These are phyloP conservation scores for Phalaenopsis hybrid DNA, from an alignment of 116 monocot genomes.

Conservation along the genomic window DNA sequence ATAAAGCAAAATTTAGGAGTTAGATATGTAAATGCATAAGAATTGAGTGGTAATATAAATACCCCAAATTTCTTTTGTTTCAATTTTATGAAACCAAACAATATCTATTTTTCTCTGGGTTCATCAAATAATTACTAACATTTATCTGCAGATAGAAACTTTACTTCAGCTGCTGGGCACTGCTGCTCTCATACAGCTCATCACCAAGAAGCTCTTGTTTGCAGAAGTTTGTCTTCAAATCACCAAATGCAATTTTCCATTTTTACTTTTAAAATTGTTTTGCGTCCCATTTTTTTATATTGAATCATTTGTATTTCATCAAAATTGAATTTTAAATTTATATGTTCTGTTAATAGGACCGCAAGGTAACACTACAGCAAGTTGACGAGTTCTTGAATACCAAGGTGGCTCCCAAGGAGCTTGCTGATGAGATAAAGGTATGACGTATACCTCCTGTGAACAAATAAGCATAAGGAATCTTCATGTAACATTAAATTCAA, in stretches of 20 bases:
- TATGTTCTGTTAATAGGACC: conserved; percentile 39
- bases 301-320: not conserved
- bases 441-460: not conserved
- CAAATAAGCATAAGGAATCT: not conserved
- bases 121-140: too few relatives aligned
- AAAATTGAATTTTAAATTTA: not conserved
- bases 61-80: not conserved
- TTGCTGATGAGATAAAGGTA: conserved; percentile 93
- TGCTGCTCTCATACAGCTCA: conserved; percentile 77
- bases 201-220: conserved; percentile 78
- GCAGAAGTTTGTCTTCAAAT: conserved; percentile 52
- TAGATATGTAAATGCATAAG: too few relatives aligned
- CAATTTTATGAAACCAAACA: not conserved
- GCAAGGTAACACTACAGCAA: conserved; percentile 73
- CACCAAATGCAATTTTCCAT: not conserved
- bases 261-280: not conserved
- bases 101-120: not conserved
- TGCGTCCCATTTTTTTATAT: too few relatives aligned
- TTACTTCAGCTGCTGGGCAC: conserved; percentile 89
- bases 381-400: conserved; percentile 82
- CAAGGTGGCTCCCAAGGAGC: conserved; percentile 87
- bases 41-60: too few relatives aligned
- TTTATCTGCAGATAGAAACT: conserved; percentile 66
- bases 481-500: not conserved
- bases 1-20: too few relatives aligned